Evolutionary conservation across 495 filamentous ascomycete genomes (phyloP), one percentile per base, ranked within the genome.

Genomic region (Beverwykella pulmonaria): DNA sequence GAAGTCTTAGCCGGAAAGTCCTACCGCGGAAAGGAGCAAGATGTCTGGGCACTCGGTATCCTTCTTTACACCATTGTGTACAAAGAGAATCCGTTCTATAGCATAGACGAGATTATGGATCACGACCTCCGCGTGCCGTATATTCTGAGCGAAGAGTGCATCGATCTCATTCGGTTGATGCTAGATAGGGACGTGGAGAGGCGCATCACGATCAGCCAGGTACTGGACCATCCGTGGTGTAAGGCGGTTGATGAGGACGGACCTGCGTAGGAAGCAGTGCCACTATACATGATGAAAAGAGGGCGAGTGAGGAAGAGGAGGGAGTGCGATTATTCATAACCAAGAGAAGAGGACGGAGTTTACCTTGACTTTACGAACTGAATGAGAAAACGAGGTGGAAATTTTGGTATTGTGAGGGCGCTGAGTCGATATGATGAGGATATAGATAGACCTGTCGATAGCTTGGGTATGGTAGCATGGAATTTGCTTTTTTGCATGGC

Each of bases 81-180:
- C 82, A 98, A 98, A 76, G 94, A 98, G 79, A 98, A 98, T 73
- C 94, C 94, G 2, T 98, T 98, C 79, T 98, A 98, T 83, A 96
- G 90, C 75, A 93, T 98, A 71, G 95, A 98, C 75, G 94, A 98
- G 79, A 98, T 98, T 71, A 92, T 97, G 83, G 94, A 98, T 76
- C 93, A 93, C 65, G 94, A 97, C 63, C 81, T 98, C 61, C 84
- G 94, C 22, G 89, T 98, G 6, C 94, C 94, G 0, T 96, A 92
- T 76, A 82, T 93, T 22, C 89, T 96, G 78, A 96, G 92, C 74
- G 92, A 96, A 67, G 87, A 89, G 50, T 94, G 91, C 71, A 93
- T 98, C 65, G 87, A 96, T 70, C 79, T 98, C 46, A 90, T 98
- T 54, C 84, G 91, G 41, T 79, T 84, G 68, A 98, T 98, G 94